phyloP scores from a whole-genome alignment of 2,329 filamentous ascomycete species.

The Colletotrichum phormii region DNA sequence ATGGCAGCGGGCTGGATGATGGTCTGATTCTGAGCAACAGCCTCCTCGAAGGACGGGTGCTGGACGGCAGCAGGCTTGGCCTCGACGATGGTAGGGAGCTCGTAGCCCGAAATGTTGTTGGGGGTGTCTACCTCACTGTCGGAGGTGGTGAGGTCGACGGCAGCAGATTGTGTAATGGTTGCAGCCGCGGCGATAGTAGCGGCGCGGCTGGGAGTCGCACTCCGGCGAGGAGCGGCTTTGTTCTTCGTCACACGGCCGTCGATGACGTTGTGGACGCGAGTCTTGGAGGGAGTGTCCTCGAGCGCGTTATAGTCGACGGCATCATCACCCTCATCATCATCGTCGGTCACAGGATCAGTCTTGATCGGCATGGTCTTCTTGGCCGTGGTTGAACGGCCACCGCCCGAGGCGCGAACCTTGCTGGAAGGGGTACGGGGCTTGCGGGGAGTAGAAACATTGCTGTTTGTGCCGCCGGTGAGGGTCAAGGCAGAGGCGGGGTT shows the following conservation, averaged over 20 bases:
- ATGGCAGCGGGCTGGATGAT: neutral
- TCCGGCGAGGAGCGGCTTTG: conserved; percentile 4
- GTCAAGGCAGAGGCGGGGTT: conserved; percentile 57
- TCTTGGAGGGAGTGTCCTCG: conserved; percentile 53
- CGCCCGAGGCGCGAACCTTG: conserved; percentile 30
- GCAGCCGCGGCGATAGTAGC: conserved; percentile 37
- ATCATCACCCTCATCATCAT: conserved; percentile 42
- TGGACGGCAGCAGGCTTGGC: conserved; percentile 13
- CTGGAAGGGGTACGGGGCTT: conserved; percentile 36
- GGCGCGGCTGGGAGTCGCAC: conserved; percentile 33
- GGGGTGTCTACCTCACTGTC: conserved; percentile 38
- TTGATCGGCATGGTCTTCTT: conserved; percentile 31
- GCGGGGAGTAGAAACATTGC: conserved; percentile 44
- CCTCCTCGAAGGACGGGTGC: conserved; percentile 14
- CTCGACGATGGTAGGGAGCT: conserved; percentile 13
- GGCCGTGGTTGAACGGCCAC: conserved; percentile 25
- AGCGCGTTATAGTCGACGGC: conserved; percentile 46
- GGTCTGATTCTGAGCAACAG: neutral
- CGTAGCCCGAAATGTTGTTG: conserved; percentile 16
- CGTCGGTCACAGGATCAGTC: conserved; percentile 43
- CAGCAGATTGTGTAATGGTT: conserved; percentile 24
- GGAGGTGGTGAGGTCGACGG: conserved; percentile 37
- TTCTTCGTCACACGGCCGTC: conserved; percentile 25
- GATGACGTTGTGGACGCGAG: conserved; percentile 30
- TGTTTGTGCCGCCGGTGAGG: conserved; percentile 41